Conservation (phyloP, 1,139 yeast genomes). For the Blastobotrys proliferans region DNA sequence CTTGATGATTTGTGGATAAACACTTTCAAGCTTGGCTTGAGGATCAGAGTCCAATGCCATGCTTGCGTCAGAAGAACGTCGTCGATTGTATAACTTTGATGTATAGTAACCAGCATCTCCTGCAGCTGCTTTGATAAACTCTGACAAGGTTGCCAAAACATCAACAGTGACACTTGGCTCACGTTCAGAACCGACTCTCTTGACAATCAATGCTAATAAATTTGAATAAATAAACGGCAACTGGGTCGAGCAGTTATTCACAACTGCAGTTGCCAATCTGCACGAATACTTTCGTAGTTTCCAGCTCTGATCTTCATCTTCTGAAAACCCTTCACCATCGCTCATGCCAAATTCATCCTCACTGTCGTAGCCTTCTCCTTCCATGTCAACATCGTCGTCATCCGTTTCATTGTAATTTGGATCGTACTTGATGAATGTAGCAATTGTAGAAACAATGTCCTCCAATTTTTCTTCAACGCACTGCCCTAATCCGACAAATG, state of each 20-base stretch:
- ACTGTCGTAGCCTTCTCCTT: slow-evolving; percentile 29
- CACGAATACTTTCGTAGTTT: slow-evolving; percentile 59
- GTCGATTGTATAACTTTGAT: slow-evolving; percentile 26
- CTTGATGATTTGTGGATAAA: slow-evolving; percentile 23
- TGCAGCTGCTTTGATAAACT: slow-evolving; percentile 30
- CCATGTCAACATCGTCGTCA: slow-evolving; percentile 31
- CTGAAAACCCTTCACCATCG: slow-evolving; percentile 45
- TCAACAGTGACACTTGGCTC: slow-evolving; percentile 40
- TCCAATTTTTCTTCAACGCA: slow-evolving; percentile 30
- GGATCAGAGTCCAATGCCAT: slow-evolving; percentile 32
- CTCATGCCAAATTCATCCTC: slow-evolving; percentile 25
- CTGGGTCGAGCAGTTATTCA: slow-evolving; percentile 35
- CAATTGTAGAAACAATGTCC: slow-evolving; percentile 38
- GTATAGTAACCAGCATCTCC: slow-evolving; percentile 27
- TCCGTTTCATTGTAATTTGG: slow-evolving; percentile 47
- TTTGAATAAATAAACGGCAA: slow-evolving; percentile 25
- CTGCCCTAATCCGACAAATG: slow-evolving; percentile 25
- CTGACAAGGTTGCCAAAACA: slow-evolving; percentile 31
- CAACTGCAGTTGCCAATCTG: slow-evolving; percentile 42
- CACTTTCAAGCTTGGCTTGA: slow-evolving; percentile 17
- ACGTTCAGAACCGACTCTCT: slow-evolving; percentile 34
- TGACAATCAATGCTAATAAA: slow-evolving; percentile 29
- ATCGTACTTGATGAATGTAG: slow-evolving; percentile 49
- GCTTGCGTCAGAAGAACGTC: slow-evolving; percentile 36
- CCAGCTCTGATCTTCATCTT: slow-evolving; percentile 66